phyloP scores from a whole-genome alignment of 2,329 filamentous ascomycete genomes.

The Ophiognomonia clavigignenti-juglandacearum region DNA sequence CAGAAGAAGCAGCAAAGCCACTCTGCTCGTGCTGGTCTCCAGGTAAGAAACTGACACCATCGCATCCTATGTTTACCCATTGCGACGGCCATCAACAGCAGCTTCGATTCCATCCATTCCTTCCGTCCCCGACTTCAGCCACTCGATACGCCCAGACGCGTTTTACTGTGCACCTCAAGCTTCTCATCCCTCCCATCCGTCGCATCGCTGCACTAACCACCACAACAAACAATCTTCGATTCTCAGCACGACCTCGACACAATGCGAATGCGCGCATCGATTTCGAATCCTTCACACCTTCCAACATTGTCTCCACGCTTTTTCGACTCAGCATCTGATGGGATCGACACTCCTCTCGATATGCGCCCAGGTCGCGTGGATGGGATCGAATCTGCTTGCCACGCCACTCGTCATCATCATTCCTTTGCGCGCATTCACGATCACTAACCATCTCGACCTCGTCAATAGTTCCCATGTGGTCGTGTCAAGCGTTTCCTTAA shows the following conservation, averaged over 20 bases:
- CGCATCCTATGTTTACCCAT: conserved; percentile 10
- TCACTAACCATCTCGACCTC: conserved; percentile 14
- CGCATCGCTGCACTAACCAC: too few relatives aligned
- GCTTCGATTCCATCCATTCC: conserved; percentile 5
- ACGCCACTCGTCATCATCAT: background rate
- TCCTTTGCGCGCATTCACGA: background rate
- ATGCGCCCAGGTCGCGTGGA: conserved; percentile 8
- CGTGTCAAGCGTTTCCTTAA: conserved; percentile 99
- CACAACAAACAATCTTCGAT: too few relatives aligned
- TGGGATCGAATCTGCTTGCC: conserved; percentile 1
- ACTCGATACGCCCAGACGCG: too few relatives aligned
- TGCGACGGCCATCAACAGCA: background rate
- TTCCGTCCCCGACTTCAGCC: too few relatives aligned
- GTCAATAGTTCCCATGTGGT: conserved; percentile 85
- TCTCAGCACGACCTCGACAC: too few relatives aligned
- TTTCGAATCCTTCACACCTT: too few relatives aligned
- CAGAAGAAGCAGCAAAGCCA: conserved; percentile 91
- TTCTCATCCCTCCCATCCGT: too few relatives aligned
- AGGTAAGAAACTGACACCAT: conserved; percentile 72
- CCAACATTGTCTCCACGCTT: too few relatives aligned
- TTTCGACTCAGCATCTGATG: too few relatives aligned
- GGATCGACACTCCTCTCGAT: conserved; percentile 5
- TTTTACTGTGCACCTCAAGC: too few relatives aligned
- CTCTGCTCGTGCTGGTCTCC: conserved; percentile 89
- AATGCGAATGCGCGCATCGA: too few relatives aligned